Percentiles rank a stretch among this genome's conserved stretches.
Conservation (phyloP, 495 filamentous ascomycete genomes). For the Penicillium paxilli region DNA sequence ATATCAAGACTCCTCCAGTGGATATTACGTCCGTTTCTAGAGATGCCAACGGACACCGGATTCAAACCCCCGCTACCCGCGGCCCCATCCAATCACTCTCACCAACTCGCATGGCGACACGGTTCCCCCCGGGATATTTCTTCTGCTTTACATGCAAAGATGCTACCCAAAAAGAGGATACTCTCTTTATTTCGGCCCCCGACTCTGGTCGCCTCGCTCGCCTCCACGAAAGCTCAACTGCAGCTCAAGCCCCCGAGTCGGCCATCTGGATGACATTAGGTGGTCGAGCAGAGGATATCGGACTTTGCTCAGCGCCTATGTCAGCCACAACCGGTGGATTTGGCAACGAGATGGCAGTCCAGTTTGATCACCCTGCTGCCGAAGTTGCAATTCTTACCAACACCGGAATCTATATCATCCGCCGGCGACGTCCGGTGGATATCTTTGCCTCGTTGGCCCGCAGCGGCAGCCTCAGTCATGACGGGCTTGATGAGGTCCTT, state of each 20-base stretch:
- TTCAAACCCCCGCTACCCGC: conserved; percentile 28
- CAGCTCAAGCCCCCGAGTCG: conserved; percentile 61
- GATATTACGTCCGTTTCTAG: conserved; percentile 29
- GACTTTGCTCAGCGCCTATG: conserved; percentile 69
- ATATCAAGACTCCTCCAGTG: conserved; percentile 86
- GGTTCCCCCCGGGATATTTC: conserved; percentile 89
- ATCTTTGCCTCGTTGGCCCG: conserved; percentile 83
- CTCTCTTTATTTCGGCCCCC: conserved; percentile 81
- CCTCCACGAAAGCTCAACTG: conserved; percentile 50
- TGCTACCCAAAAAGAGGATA: conserved; percentile 51
- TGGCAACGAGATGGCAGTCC: conserved; percentile 91
- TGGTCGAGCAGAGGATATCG: conserved; percentile 72
- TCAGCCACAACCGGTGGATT: conserved; percentile 80
- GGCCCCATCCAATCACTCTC: conserved; percentile 47
- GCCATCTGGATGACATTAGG: conserved; percentile 72
- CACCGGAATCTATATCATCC: conserved; percentile 79
- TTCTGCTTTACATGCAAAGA: conserved; percentile 71
- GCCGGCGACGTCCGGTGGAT: conserved; percentile 83
- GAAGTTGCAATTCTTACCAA: conserved; percentile 92
- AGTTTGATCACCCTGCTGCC: conserved; percentile 77
- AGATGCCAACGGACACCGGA: conserved; percentile 17
- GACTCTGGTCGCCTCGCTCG: conserved; percentile 78
- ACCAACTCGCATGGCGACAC: conserved; percentile 55
- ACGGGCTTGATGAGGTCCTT: conserved; percentile 76
- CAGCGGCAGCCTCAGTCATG: conserved; percentile 68